Evolutionary conservation across 192 early-diverging fungal species (phyloP).

Genomic region (Piromyces finnis): DNA sequence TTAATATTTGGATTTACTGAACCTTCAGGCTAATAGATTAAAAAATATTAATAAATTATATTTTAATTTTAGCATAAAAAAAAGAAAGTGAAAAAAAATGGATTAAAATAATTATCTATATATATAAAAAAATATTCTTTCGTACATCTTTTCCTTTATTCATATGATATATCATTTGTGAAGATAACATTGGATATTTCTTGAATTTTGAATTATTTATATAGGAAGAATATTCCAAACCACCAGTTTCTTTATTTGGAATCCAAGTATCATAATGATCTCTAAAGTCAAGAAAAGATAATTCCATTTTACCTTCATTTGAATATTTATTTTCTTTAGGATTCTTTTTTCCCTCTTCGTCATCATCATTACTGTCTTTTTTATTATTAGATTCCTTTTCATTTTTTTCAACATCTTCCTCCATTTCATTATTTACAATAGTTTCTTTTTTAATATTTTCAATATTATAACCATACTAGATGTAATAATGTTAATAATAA

Average conservation of each 20-base stretch:
- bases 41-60: too few species aligned
- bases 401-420: neutral
- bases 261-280: neutral
- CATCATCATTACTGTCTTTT: neutral
- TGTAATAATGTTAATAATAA: neutral
- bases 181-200: neutral
- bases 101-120: too few species aligned
- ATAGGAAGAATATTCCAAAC: neutral
- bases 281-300: constrained; percentile 84
- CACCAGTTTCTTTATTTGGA: neutral
- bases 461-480: neutral
- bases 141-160: neutral
- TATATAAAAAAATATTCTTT: too few species aligned
- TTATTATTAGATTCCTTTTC: neutral
- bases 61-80: too few species aligned
- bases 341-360: constrained; percentile 7
- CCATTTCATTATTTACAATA: too few species aligned
- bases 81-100: too few species aligned
- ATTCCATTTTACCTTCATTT: constrained; percentile 95
- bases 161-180: neutral
- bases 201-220: neutral
- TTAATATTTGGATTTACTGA: neutral
- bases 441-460: neutral
- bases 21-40: neutral
- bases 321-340: constrained; percentile 46